Evolutionary conservation across 805 yeast genomes (phyloP), one percentile per base, ranked within the genome.

Genomic region (Candida pini): DNA sequence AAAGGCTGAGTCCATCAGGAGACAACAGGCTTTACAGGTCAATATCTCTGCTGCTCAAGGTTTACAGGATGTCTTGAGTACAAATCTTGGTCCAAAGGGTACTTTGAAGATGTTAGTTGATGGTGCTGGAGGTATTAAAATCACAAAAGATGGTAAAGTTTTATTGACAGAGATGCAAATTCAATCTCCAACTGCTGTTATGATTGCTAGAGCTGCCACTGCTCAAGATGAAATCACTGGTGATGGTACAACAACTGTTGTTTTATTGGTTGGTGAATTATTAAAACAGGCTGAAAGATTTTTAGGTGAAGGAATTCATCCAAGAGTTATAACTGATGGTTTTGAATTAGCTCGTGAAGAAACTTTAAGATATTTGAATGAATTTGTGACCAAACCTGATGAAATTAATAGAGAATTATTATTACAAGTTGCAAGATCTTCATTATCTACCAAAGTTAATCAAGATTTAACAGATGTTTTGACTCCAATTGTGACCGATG

Each of bases 221-320:
- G 97, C 98, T 0, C 98, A 92, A 63, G 98, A 92, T 60, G 98
- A 92, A 62, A 87, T 92, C 56, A 85, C 97, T n/a, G 98, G 98
- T 33, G 98, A 92, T 62, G 98, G 98, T 45, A 92, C 98, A 36
- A 90, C 97, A 5, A 83, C 96, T 2, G 98, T 92, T 35, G 90
- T 89, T 29, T 69, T 94, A 43, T 71, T 89, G 36, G 98, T 92
- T 28, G 98, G 98, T 36, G 97, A 90, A 60, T 68, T 92, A 41
- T 71, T 92, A 57, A 86, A 85, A 58, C 97, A 92, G 62, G 96
- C 97, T 18, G 92, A 90, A 58, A 73, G 97, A 48, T 89, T 76
- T 57, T 78, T 86, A 38, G 72, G 78, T 46, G 98, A 92, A 64
- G 98, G 98, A 35, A 82, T 92, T 33, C 98, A 92, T 63, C 97